These are phyloP conservation scores for Trebouxia sp. DNA, from an alignment of 139 green algal genomes.

Conservation along the genomic window DNA sequence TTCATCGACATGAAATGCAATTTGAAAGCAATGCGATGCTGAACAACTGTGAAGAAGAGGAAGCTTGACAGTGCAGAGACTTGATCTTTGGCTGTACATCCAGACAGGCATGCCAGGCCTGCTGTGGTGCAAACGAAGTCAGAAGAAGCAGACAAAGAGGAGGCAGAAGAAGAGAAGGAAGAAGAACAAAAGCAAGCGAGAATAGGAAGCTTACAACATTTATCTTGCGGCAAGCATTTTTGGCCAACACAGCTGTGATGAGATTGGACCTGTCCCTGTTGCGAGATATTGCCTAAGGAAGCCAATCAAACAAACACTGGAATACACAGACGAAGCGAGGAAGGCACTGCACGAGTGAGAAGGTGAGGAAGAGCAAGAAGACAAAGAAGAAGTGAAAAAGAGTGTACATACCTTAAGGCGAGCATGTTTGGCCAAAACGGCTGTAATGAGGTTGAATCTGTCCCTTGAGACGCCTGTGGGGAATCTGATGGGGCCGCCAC, in stretches of 20 bases:
- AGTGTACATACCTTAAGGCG: constrained; percentile 42
- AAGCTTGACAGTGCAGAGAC: no score
- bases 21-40: no score
- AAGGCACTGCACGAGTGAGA: no score
- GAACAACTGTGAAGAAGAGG: no score
- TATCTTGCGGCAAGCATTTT: constrained; percentile 59
- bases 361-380: background rate
- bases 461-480: constrained; percentile 62
- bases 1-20: background rate
- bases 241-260: constrained; percentile 76
- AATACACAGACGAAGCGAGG: no score
- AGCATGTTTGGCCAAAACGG: constrained; percentile 76
- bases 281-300: no score
- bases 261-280: constrained; percentile 64
- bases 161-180: no score
- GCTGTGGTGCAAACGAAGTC: background rate
- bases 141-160: no score
- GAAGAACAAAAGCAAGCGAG: background rate
- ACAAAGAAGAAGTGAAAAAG: background rate
- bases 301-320: no score
- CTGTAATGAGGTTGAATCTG: constrained; percentile 75
- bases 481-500: constrained; percentile 40
- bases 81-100: background rate
- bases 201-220: background rate
- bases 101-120: background rate